These are phyloP conservation scores for Monosporascus cannonballus DNA, from an alignment of 2,329 filamentous ascomycete genomes.

Conservation along the genomic window DNA sequence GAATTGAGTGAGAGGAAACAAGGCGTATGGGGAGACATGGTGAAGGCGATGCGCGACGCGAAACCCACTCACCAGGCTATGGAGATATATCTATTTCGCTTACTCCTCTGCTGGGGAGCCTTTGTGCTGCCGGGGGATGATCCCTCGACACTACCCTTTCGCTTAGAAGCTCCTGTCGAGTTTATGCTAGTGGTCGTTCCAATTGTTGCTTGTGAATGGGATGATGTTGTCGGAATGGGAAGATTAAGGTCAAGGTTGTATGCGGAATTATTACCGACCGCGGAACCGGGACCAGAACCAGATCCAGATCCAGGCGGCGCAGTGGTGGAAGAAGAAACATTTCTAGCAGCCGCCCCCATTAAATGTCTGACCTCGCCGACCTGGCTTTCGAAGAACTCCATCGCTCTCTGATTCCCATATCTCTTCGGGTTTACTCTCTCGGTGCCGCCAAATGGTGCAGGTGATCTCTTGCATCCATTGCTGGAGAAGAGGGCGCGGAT, in stretches of 20 bases:
- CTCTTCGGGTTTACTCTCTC: background rate
- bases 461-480: background rate
- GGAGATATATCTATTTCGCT: conserved; percentile 57
- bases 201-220: background rate
- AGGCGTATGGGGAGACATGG: background rate
- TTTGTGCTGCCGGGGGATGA: conserved; percentile 8
- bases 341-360: background rate
- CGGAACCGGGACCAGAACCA: conserved; percentile 4
- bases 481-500: background rate
- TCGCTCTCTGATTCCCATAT: conserved; percentile 8
- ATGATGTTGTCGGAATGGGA: background rate
- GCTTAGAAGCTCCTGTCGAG: conserved; percentile 11
- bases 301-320: background rate
- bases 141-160: conserved; percentile 20
- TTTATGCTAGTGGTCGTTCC: conserved; percentile 1
- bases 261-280: conserved; percentile 10
- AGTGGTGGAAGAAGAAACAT: conserved; percentile 1
- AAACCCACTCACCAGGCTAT: conserved; percentile 49
- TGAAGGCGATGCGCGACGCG: background rate
- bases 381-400: conserved; percentile 30
- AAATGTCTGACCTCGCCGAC: conserved; percentile 23
- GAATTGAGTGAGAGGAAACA: too few relatives aligned
- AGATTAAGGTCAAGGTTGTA: background rate
- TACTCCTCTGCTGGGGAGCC: conserved; percentile 42
- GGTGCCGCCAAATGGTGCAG: background rate